A percentile compares a stretch with the other conserved stretches of the same genome.
Evolutionary conservation across 2,329 filamentous ascomycete genomes (phyloP).

Genomic region (Cordyceps cicadae): DNA sequence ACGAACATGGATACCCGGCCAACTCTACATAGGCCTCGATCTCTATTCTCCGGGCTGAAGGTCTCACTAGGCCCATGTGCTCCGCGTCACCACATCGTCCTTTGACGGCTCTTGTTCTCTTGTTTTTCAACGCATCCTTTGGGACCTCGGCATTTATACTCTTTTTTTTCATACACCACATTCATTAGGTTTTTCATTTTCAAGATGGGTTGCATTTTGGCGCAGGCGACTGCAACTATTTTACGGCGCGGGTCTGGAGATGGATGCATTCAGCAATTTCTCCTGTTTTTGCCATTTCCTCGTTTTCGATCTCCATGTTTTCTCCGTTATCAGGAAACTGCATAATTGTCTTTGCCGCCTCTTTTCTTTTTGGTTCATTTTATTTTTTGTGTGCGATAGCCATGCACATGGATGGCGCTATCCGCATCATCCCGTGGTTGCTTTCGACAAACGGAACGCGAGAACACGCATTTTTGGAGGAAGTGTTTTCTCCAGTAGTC

Average conservation of each 20-base stretch:
- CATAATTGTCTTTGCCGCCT: neutral
- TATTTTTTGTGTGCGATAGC: slow-evolving; percentile 13
- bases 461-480: neutral
- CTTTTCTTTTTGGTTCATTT: slow-evolving; percentile 11
- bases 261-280: slow-evolving; percentile 12
- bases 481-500: neutral
- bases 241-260: slow-evolving; percentile 4
- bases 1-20: neutral
- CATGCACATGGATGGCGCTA: neutral
- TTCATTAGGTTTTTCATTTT: slow-evolving; percentile 15
- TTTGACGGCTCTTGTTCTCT: neutral
- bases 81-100: neutral
- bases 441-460: neutral
- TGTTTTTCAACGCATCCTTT: neutral
- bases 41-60: neutral
- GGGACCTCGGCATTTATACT: slow-evolving; percentile 1
- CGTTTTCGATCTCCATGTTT: slow-evolving; percentile 12
- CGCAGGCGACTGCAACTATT: slow-evolving; percentile 6
- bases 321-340: neutral
- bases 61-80: neutral
- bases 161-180: slow-evolving; percentile 9
- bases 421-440: neutral
- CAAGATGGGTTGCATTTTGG: slow-evolving; percentile 11
- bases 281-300: slow-evolving; percentile 15
- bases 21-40: neutral